phyloP scores from a whole-genome alignment of 164 flowering plant species.

The Annona cherimola region DNA sequence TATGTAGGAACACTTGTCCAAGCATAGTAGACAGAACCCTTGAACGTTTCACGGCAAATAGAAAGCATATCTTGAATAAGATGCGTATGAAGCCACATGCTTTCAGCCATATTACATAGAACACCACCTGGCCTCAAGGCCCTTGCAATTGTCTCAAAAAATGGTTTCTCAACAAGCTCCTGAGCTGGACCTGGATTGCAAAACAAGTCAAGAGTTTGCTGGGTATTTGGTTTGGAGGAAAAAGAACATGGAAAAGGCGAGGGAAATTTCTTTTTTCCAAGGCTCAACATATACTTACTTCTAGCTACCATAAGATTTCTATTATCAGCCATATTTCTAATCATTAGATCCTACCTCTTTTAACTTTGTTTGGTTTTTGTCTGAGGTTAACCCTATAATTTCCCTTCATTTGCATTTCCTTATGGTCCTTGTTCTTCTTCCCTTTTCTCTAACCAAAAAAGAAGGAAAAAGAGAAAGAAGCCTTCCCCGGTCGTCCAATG shows the following conservation, averaged over 20 bases:
- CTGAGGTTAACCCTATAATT: too few relatives aligned
- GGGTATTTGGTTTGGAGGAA: not conserved
- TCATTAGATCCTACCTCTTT: too few relatives aligned
- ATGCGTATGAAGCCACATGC: conserved; percentile 99
- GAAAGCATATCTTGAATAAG: conserved; percentile 82
- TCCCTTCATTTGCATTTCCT: too few relatives aligned
- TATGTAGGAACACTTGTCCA: conserved; percentile 99
- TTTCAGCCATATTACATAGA: conserved; percentile 93
- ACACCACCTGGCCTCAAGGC: conserved; percentile 97
- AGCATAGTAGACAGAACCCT: conserved; percentile 92
- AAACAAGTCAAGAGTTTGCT: not conserved
- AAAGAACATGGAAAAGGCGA: not conserved
- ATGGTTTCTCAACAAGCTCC: conserved; percentile 94
- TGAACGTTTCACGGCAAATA: conserved; percentile 72
- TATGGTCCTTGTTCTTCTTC: too few relatives aligned
- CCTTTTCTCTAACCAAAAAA: too few relatives aligned
- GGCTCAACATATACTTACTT: not conserved
- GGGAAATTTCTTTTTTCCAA: not conserved
- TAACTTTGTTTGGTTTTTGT: too few relatives aligned
- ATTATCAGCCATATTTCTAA: too few relatives aligned
- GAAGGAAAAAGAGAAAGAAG: too few relatives aligned
- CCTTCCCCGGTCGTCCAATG: too few relatives aligned
- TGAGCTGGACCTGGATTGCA: conserved; percentile 81
- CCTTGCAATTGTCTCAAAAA: conserved; percentile 72
- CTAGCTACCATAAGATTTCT: too few relatives aligned